Evolutionary conservation across 2,329 filamentous ascomycete species (phyloP), one percentile per base, ranked within the genome.

Genomic region (Phyllosticta capitalensis): DNA sequence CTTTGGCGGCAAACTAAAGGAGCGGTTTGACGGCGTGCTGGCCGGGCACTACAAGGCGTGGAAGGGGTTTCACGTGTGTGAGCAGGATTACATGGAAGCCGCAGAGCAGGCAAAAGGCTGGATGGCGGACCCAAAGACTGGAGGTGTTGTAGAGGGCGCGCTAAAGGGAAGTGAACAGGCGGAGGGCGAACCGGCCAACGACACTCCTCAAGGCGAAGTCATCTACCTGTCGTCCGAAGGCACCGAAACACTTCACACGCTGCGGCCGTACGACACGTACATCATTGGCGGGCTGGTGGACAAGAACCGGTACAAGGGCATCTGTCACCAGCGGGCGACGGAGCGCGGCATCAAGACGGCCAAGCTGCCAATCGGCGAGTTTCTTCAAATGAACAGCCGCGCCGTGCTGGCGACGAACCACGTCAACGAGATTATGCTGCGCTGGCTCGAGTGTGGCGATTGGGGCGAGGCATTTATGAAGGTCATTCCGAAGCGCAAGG

Each of bases 241-340:
- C n/a, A 85, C 88, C 0, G 81, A 95, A 65, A 92, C 88, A 0
- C 80, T 99, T 28, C 86, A 87, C 5, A 83, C 88, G 51, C 81
- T 99, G 51, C 90, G 92, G 71, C 90, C 92, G 0, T 87, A 94
- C 74, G 91, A 87, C 62, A 92, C 85, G 61, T 99, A 99, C 72
- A 87, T 99, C 63, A 88, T 99, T 59, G 94, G 94, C 38, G 94
- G 92, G 0, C 79, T 99, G 38, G 94, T 99, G 24, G 94, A 99
- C 76, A 92, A 92, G 75, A 99, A 99, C 74, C 83, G 94, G 52
- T 87, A 99, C 74, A 99, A 99, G 77, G 91, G 90, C 0, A 80
- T 99, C 45, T 99, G 94, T 74, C 91, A 96, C 79, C 87, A 86
- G 66, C 81, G 88, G 17, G 94, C 94, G 0, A 79, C 82, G 57